These are phyloP conservation scores for Microdochium bolleyi DNA, from an alignment of 2,329 filamentous ascomycete species.

Conservation along the genomic window DNA sequence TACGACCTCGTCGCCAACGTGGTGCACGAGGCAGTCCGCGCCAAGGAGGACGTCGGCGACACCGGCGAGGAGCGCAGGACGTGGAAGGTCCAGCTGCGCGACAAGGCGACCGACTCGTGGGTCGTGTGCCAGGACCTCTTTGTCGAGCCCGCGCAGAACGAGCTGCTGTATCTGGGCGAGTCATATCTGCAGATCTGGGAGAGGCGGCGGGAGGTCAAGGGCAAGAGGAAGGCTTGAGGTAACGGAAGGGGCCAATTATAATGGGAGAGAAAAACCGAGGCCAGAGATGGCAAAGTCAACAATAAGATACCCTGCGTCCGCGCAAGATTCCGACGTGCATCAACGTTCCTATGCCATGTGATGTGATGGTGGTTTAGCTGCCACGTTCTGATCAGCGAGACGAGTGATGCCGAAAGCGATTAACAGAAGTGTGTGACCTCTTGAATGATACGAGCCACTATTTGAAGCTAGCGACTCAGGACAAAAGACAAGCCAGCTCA, in stretches of 20 bases:
- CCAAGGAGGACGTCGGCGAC: slow-evolving; percentile 55
- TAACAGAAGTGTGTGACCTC: too few species aligned
- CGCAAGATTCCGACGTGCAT: too few species aligned
- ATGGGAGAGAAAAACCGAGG: too few species aligned
- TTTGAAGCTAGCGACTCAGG: too few species aligned
- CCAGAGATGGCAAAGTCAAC: neutral
- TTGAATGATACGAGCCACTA: too few species aligned
- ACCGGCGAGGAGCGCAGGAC: slow-evolving; percentile 72
- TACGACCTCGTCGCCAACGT: slow-evolving; percentile 97
- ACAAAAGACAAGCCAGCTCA: too few species aligned
- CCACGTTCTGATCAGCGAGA: too few species aligned
- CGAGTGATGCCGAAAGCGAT: too few species aligned
- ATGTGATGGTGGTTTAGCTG: too few species aligned
- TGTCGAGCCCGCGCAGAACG: slow-evolving; percentile 81
- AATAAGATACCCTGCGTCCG: neutral
- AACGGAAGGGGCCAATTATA: neutral
- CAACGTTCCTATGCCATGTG: too few species aligned
- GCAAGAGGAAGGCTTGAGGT: slow-evolving; percentile 20
- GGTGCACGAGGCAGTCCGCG: slow-evolving; percentile 74
- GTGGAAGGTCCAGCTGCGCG: slow-evolving; percentile 87
- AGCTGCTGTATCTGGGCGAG: slow-evolving; percentile 88
- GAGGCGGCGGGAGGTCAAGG: slow-evolving; percentile 51
- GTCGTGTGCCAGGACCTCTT: slow-evolving; percentile 89
- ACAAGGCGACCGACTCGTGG: slow-evolving; percentile 80
- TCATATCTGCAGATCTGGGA: slow-evolving; percentile 97